Evolutionary conservation across 23 red algal species (phyloP).

Genomic region (Cyanidioschyzon merolae): DNA sequence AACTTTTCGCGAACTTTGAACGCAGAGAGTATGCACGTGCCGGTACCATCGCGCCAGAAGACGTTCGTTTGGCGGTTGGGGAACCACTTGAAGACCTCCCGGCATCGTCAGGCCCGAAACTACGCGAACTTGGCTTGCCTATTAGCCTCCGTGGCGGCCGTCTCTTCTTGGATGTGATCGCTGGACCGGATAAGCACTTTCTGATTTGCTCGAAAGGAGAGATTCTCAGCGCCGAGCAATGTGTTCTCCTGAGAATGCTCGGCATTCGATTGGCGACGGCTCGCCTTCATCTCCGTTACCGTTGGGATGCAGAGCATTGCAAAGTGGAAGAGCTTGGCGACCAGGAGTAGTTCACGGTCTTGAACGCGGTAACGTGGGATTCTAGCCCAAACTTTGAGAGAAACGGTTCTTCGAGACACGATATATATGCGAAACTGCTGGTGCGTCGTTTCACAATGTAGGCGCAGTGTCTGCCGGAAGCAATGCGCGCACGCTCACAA

Average conservation of each 20-base stretch:
- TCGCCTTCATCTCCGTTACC: not conserved
- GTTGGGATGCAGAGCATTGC: not conserved
- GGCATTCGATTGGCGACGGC: not conserved
- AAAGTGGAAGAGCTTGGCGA: not conserved
- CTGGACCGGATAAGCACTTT: not conserved
- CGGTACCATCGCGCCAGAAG: not conserved
- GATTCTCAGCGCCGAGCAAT: not conserved
- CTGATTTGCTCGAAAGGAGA: not conserved
- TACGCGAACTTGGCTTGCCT: conserved; percentile 1
- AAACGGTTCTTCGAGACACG: too few relatives aligned
- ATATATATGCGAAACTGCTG: too few relatives aligned
- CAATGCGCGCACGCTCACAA: too few relatives aligned
- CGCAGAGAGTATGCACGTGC: conserved; percentile 7
- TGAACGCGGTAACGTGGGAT: too few relatives aligned
- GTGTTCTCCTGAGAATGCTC: not conserved
- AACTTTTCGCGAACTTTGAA: conserved; percentile 12
- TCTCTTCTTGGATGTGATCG: not conserved
- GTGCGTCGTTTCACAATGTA: too few relatives aligned
- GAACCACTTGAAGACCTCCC: not conserved
- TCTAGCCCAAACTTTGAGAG: too few relatives aligned
- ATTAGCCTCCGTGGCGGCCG: not conserved
- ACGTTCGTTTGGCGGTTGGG: conserved; percentile 4
- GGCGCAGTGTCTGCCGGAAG: too few relatives aligned
- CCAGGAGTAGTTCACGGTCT: too few relatives aligned
- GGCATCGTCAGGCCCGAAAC: not conserved